phyloP scores from a whole-genome alignment of 495 filamentous ascomycete genomes.

The Astrocystis sublimbata region DNA sequence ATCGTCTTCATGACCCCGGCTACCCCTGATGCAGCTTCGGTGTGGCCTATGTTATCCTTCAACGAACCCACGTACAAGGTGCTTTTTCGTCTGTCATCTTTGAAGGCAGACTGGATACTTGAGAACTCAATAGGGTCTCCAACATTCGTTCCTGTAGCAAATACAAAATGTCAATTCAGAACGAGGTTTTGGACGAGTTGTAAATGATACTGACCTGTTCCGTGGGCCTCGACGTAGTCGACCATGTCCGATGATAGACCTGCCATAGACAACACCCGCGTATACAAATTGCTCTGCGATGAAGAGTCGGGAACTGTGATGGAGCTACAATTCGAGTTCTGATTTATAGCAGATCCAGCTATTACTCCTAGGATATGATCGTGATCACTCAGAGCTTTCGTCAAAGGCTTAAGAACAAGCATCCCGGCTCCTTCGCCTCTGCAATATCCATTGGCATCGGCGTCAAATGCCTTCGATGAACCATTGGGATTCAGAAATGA shows the following conservation, averaged over 20 bases:
- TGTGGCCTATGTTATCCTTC: conserved; percentile 53
- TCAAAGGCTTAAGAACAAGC: conserved; percentile 60
- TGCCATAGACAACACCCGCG: conserved; percentile 18
- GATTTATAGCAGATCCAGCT: conserved; percentile 53
- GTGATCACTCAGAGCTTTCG: conserved; percentile 60
- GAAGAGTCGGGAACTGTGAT: conserved; percentile 34
- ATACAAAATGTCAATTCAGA: too few species aligned
- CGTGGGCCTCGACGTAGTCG: conserved; percentile 39
- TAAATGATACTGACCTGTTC: conserved; percentile 28
- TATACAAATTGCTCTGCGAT: too few species aligned
- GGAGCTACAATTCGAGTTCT: conserved; percentile 33
- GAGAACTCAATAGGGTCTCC: conserved; percentile 44
- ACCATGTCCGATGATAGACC: conserved; percentile 27
- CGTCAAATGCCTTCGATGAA: conserved; percentile 59
- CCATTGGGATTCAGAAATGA: conserved; percentile 39
- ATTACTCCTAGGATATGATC: conserved; percentile 62
- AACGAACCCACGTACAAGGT: conserved; percentile 41
- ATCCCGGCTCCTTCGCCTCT: conserved; percentile 60
- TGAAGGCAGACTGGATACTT: background rate
- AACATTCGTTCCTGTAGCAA: conserved; percentile 25
- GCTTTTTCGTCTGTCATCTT: conserved; percentile 1
- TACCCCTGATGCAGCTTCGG: conserved; percentile 48
- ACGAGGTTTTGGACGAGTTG: too few species aligned
- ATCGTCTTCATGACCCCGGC: conserved; percentile 43
- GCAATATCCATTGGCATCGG: conserved; percentile 64